Evolutionary conservation across 2,329 filamentous ascomycete species (phyloP).

Genomic region (Rhinocladiella similis): DNA sequence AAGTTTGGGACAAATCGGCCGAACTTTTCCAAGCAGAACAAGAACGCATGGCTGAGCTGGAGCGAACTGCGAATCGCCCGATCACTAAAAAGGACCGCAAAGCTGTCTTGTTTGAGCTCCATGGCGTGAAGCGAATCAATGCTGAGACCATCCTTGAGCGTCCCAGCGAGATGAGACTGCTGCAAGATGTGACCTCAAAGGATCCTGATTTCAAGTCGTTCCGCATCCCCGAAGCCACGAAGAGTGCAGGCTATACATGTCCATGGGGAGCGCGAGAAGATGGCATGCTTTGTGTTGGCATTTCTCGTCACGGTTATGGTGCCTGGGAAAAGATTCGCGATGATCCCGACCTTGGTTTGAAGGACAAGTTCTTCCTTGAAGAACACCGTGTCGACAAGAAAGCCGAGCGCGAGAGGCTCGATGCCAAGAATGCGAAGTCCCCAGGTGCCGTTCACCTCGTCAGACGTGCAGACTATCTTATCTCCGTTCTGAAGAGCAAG

Average conservation of each 20-base stretch:
- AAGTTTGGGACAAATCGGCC: constrained; percentile 73
- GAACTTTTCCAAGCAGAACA: constrained; percentile 72
- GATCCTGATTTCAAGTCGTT: constrained; percentile 71
- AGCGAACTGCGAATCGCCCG: constrained; percentile 72
- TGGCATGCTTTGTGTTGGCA: constrained; percentile 93
- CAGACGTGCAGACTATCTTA: constrained; percentile 87
- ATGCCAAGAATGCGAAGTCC: constrained; percentile 67
- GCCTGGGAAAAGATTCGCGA: constrained; percentile 95
- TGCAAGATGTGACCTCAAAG: constrained; percentile 71
- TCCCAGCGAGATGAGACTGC: constrained; percentile 80
- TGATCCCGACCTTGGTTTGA: constrained; percentile 79
- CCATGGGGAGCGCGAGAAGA: constrained; percentile 92
- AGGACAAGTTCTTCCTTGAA: constrained; percentile 92
- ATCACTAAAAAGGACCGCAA: constrained; percentile 97
- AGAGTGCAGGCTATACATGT: constrained; percentile 87
- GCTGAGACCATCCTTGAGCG: constrained; percentile 93
- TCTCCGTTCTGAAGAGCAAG: constrained; percentile 92
- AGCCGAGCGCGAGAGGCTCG: constrained; percentile 78
- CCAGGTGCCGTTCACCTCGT: constrained; percentile 97
- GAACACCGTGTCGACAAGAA: constrained; percentile 99
- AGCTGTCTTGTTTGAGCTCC: constrained; percentile 91
- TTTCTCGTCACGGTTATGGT: constrained; percentile 90
- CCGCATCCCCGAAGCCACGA: constrained; percentile 85
- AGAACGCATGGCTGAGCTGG: constrained; percentile 61
- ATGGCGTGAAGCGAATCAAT: constrained; percentile 90